Percentiles rank a stretch among this genome's conserved stretches.
These are phyloP conservation scores for Acacia acuminata DNA, from an alignment of 306 rosid genomes.

Conservation along the genomic window DNA sequence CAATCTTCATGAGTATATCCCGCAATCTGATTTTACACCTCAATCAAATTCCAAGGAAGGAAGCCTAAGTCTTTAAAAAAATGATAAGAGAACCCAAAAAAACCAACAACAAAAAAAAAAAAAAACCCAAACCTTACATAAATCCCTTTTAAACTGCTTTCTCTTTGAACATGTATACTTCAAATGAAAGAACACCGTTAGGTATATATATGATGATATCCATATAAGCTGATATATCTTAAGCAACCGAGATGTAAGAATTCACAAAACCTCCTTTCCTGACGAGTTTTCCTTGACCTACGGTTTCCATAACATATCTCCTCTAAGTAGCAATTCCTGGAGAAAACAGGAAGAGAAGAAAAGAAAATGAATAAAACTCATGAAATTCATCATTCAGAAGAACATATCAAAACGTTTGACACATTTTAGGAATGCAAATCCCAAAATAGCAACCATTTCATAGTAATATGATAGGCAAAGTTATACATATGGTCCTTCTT, in stretches of 20 bases:
- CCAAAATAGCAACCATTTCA: constrained; percentile 11
- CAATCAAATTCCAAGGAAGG: constrained; percentile 65
- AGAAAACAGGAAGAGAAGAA: constrained; percentile 10
- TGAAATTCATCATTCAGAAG: constrained; percentile 2
- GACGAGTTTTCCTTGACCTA: constrained; percentile 53
- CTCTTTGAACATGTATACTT: constrained; percentile 51
- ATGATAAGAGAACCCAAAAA: constrained; percentile 15
- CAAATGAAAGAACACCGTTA: constrained; percentile 60
- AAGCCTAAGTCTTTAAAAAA: constrained; percentile 49
- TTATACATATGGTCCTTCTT: background rate
- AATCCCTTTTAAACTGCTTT: constrained; percentile 61
- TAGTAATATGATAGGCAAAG: background rate
- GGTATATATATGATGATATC: constrained; percentile 61
- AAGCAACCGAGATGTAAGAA: constrained; percentile 54
- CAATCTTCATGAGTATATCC: constrained; percentile 64
- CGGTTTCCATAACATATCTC: constrained; percentile 58
- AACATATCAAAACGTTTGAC: background rate
- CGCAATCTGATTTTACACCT: constrained; percentile 76
- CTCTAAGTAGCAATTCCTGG: constrained; percentile 97
- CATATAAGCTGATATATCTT: constrained; percentile 52
- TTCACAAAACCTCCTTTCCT: constrained; percentile 58
- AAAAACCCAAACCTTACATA: constrained; percentile 69
- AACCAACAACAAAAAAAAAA: constrained; percentile 27
- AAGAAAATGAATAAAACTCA: constrained; percentile 19
- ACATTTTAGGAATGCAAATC: background rate